phyloP scores from a whole-genome alignment of 305 asterid species.

The Lippia alba region DNA sequence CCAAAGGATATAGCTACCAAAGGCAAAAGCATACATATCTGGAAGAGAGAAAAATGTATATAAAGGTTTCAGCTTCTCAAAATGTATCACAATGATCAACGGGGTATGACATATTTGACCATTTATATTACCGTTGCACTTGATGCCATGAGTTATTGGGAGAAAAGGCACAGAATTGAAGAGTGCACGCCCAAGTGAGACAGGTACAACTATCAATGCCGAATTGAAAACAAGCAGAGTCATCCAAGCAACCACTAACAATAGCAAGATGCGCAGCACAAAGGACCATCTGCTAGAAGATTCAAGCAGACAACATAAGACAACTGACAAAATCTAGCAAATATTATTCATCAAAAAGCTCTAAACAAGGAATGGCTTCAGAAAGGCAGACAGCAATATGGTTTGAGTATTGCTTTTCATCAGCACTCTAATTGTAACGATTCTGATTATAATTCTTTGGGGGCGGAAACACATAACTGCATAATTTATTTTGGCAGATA shows the following conservation, averaged over 20 bases:
- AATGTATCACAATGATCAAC: neutral
- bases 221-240: constrained; percentile 89
- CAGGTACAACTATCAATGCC: constrained; percentile 78
- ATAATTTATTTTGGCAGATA: no score
- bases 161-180: constrained; percentile 86
- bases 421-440: no score
- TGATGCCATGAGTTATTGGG: constrained; percentile 91
- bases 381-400: no score
- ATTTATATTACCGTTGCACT: constrained; percentile 80
- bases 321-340: constrained; percentile 3
- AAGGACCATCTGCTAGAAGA: constrained; percentile 84
- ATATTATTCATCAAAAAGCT: no score
- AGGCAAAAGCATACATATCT: constrained; percentile 92
- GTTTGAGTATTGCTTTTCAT: no score
- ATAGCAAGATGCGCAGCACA: constrained; percentile 80
- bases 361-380: no score
- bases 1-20: constrained; percentile 98
- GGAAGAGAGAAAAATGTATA: constrained; percentile 5
- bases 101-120: constrained; percentile 11
- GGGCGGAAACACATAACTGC: neutral
- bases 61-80: neutral
- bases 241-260: constrained; percentile 96
- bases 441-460: no score
- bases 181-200: constrained; percentile 86
- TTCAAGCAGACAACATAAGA: constrained; percentile 40